A percentile compares a stretch with the other conserved stretches of the same genome.
phyloP scores from a whole-genome alignment of 768 basidiomycete genomes.

The Phaffia australis region DNA sequence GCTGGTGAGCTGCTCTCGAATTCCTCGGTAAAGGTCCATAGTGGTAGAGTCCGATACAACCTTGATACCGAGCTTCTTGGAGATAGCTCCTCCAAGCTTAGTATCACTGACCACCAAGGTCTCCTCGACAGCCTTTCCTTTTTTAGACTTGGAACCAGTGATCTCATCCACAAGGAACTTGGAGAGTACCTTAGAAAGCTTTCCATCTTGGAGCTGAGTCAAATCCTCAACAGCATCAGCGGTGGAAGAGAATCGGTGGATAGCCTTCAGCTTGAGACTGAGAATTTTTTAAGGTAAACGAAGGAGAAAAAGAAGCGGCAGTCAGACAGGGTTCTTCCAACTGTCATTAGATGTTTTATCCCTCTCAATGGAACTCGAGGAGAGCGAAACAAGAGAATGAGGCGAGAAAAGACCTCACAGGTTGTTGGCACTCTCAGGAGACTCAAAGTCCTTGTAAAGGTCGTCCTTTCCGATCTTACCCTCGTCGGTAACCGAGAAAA shows the following conservation, averaged over 20 bases:
- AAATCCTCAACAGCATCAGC: conserved; percentile 95
- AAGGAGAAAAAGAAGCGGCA: not conserved
- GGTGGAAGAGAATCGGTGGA: conserved; percentile 94
- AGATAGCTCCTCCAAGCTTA: conserved; percentile 83
- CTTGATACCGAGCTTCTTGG: conserved; percentile 86
- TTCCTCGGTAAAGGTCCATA: conserved; percentile 87
- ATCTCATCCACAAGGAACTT: conserved; percentile 61
- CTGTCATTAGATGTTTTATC: too few relatives aligned
- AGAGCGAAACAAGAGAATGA: conserved; percentile 10
- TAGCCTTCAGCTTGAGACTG: conserved; percentile 84
- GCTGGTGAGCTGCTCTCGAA: conserved; percentile 72
- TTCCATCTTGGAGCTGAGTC: conserved; percentile 80
- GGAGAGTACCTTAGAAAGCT: conserved; percentile 83
- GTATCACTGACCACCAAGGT: conserved; percentile 70
- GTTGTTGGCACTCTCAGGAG: conserved; percentile 80
- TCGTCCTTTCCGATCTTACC: conserved; percentile 77
- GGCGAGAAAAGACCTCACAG: conserved; percentile 49
- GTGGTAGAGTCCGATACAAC: conserved; percentile 53
- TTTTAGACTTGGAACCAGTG: conserved; percentile 49
- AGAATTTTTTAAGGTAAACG: not conserved
- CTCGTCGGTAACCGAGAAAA: conserved; percentile 38
- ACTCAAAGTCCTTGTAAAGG: conserved; percentile 84
- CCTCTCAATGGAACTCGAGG: too few relatives aligned
- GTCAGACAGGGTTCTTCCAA: not conserved
- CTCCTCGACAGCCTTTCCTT: conserved; percentile 69